These are phyloP conservation scores for Plasmodium cynomolgi DNA, from an alignment of 169 alveolate species.

Conservation along the genomic window DNA sequence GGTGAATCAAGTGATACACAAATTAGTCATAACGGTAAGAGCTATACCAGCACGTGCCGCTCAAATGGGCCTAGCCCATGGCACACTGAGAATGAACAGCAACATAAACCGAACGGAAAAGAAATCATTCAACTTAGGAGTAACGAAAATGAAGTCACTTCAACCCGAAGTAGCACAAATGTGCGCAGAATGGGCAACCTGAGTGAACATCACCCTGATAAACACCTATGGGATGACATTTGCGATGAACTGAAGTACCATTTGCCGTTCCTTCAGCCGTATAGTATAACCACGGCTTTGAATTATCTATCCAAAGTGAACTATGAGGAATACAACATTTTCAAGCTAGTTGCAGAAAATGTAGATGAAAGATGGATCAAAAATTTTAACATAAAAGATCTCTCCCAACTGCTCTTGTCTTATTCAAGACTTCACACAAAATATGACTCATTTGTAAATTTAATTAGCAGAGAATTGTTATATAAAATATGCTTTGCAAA, in stretches of 20 bases:
- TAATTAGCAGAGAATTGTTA: constrained; percentile 73
- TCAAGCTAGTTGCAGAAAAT: constrained; percentile 57
- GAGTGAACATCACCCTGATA: background rate
- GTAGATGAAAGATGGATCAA: constrained; percentile 74
- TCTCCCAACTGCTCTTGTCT: constrained; percentile 52
- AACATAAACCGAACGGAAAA: background rate
- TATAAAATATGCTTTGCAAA: constrained; percentile 57
- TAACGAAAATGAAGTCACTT: constrained; percentile 7
- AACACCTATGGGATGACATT: constrained; percentile 30
- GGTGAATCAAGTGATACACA: background rate
- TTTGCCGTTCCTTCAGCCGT: constrained; percentile 75
- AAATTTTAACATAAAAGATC: constrained; percentile 74
- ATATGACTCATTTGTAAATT: constrained; percentile 64
- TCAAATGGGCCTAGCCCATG: background rate
- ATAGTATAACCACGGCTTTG: constrained; percentile 51
- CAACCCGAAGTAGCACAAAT: background rate
- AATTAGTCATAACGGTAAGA: background rate
- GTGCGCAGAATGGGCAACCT: background rate
- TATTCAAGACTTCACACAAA: constrained; percentile 49
- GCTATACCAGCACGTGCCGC: background rate
- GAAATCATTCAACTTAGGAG: background rate
- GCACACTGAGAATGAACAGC: background rate
- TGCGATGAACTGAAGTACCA: constrained; percentile 49
- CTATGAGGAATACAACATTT: constrained; percentile 69
- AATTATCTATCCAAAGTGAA: constrained; percentile 71